Evolutionary conservation across 176 grass and related monocot genomes (phyloP), one percentile per base, ranked within the genome.

Genomic region (sorghum (Sorghum bicolor)): DNA sequence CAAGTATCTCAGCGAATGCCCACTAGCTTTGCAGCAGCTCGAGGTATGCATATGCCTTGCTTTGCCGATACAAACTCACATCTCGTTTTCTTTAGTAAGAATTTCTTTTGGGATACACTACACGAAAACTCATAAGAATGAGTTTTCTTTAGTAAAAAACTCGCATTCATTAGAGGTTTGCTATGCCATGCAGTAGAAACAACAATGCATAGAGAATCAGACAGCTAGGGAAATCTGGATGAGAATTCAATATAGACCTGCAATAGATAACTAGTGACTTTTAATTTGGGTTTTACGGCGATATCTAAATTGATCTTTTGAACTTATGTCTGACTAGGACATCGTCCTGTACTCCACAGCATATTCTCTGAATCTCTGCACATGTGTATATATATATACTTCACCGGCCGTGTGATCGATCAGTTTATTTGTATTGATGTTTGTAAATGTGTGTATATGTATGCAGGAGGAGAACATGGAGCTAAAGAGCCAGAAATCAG

Each of bases 1-100:
- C 86, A 96, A 99, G 91, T 99, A 86, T 76, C 87, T 99, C 78
- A 92, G 92, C 69, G 96, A 96, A 11, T 96, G 91, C 76, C 91
- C 93, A 19, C 77, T 52, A 26, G 93, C 96, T 50, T 86, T 99
- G 14, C 80, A 87, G 8, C 93, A 99, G 24, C 66, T 99, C 0
- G 89, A 96, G 89, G 96, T 96, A 89, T 8, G 6, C 63, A 4
- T 14, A 10, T 25, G 20, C 2, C 34, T 36, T 36, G n/a, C 37
- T 13, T 13, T 71, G 22, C 39, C 26, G 11, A 14, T 22, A 71
- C 37, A 71, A 26, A 26, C 37, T 70, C 67, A 22, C 1, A 69
- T 22, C 6, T 20, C 5, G n/a, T 15, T 2, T 45, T 45, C 15
- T 45, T 48, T 15, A 45, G 43, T 4, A 45, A 45, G 43, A 45